Evolutionary conservation across 73 alveolate genomes (phyloP).

Genomic region (Loxodes magnus): DNA sequence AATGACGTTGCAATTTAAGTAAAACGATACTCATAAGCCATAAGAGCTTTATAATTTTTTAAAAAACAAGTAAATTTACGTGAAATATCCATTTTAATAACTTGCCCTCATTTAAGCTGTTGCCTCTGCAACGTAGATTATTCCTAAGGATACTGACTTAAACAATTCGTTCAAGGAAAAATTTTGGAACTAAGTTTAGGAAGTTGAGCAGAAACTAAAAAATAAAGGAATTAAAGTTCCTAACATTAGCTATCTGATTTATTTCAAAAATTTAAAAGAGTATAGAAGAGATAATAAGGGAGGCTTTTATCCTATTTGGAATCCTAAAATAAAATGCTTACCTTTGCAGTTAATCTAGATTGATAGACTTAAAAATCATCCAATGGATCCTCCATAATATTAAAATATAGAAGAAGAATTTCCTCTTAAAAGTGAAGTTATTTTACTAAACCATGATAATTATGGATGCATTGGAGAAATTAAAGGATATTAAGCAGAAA

Average conservation of each 20-base stretch:
- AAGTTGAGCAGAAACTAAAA: too few species aligned
- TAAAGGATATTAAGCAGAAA: not conserved
- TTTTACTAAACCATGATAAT: conserved; percentile 1
- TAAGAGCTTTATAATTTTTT: not conserved
- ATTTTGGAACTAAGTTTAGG: too few species aligned
- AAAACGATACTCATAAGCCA: not conserved
- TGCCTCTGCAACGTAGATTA: too few species aligned
- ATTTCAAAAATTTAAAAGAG: not conserved
- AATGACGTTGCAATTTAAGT: not conserved
- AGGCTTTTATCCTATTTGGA: not conserved
- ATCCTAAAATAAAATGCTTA: not conserved
- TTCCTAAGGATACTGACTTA: too few species aligned
- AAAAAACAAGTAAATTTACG: not conserved
- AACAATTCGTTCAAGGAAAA: too few species aligned
- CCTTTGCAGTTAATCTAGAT: conserved; percentile 1
- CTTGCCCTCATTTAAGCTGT: too few species aligned
- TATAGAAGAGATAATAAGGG: not conserved
- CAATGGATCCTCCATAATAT: not conserved
- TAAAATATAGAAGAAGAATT: conserved; percentile 6
- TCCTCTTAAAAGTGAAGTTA: conserved; percentile 1
- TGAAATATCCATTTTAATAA: conserved; percentile 3
- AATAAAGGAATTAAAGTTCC: too few species aligned
- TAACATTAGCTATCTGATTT: too few species aligned
- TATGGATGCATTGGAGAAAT: conserved; percentile 8
- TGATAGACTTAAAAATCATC: conserved; percentile 2